phyloP scores from a whole-genome alignment of 257 asterid genomes.

The Ilex aquifolium region DNA sequence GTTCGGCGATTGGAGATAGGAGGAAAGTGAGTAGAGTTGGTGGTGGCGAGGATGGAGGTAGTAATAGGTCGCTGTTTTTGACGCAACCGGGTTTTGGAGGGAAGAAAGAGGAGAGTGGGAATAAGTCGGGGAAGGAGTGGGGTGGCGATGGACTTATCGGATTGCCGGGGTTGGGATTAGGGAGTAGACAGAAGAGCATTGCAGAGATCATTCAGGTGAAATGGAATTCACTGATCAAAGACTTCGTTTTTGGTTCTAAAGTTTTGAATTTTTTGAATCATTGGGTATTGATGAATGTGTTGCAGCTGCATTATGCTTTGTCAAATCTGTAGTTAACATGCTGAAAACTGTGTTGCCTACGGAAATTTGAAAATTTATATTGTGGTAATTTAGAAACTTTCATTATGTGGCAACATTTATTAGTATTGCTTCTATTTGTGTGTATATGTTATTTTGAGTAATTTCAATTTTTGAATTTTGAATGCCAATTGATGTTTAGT shows the following conservation, averaged over 20 bases:
- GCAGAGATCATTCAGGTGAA: conserved; percentile 60
- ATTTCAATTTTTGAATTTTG: no score
- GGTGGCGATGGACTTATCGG: conserved; percentile 55
- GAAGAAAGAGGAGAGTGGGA: conserved; percentile 28
- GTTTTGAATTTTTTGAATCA: neutral
- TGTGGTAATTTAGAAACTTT: no score
- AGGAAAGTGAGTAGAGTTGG: conserved; percentile 29
- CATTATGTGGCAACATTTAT: no score
- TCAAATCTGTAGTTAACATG: no score
- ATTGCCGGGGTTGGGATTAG: conserved; percentile 47
- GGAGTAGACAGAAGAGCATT: conserved; percentile 51
- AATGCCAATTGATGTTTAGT: no score
- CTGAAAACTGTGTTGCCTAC: no score
- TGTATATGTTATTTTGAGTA: no score
- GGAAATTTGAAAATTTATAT: no score
- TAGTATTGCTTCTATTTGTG: no score
- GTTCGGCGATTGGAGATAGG: conserved; percentile 45
- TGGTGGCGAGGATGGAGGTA: conserved; percentile 21
- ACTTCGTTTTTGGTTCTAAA: conserved; percentile 2
- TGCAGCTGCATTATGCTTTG: no score
- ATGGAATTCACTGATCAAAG: neutral
- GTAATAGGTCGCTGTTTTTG: conserved; percentile 35
- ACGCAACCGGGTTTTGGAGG: conserved; percentile 44
- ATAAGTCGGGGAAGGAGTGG: conserved; percentile 44
- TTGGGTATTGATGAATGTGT: no score